A percentile compares a stretch with the other conserved stretches of the same genome.
Evolutionary conservation across 495 filamentous ascomycete genomes (phyloP).

Genomic region (Podospora anserina): DNA sequence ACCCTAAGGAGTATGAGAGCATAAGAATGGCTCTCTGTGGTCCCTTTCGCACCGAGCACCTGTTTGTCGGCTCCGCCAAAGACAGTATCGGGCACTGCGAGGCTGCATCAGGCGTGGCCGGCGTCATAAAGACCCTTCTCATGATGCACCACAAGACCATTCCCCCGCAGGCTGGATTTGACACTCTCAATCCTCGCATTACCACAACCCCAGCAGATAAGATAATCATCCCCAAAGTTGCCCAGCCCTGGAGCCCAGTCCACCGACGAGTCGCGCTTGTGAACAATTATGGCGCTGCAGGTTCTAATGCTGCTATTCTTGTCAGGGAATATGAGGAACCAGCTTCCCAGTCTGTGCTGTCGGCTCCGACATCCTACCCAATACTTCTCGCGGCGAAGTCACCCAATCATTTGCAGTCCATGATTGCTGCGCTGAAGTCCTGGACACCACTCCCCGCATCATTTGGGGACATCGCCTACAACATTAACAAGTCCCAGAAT

Average conservation of each 20-base stretch:
- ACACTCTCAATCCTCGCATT: conserved; percentile 48
- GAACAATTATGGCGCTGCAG: conserved; percentile 54
- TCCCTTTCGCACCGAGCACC: conserved; percentile 21
- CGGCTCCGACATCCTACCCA: conserved; percentile 14
- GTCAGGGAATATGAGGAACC: not conserved
- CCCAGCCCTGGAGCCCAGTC: conserved; percentile 33
- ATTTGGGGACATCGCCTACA: not conserved
- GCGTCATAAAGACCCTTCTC: conserved; percentile 47
- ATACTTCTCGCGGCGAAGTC: not conserved
- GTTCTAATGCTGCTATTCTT: conserved; percentile 48
- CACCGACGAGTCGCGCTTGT: conserved; percentile 45
- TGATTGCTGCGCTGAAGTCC: not conserved
- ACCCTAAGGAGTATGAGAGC: conserved; percentile 35
- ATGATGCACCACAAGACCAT: conserved; percentile 51
- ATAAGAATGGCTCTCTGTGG: conserved; percentile 33
- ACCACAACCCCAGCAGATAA: conserved; percentile 28
- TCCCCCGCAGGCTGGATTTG: conserved; percentile 40
- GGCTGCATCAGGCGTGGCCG: conserved; percentile 48
- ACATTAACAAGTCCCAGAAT: not conserved
- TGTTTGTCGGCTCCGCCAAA: conserved; percentile 55
- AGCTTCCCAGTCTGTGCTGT: not conserved
- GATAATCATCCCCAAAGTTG: conserved; percentile 25
- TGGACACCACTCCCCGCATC: not conserved
- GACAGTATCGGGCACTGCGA: conserved; percentile 57
- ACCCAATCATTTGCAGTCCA: not conserved